phyloP scores from a whole-genome alignment of 495 filamentous ascomycete species.

The Penicilliopsis zonata region DNA sequence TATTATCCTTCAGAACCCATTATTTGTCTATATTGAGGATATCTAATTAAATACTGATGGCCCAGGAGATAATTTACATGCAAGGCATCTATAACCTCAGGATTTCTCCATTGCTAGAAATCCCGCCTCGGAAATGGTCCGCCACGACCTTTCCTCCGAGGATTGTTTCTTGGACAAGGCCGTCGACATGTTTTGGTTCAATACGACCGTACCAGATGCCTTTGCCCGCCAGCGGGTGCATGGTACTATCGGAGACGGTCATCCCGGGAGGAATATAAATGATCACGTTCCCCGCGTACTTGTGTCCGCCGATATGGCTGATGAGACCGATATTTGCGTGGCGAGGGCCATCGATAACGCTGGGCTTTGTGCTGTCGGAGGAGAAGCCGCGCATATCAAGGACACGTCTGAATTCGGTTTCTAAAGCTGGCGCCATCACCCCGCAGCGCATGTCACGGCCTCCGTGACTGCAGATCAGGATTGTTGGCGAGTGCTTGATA shows the following conservation, averaged over 20 bases:
- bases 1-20: too few species aligned
- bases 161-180: constrained; percentile 73
- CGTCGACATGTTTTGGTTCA: constrained; percentile 75
- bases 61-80: too few species aligned
- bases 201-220: constrained; percentile 93
- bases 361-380: constrained; percentile 5
- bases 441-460: constrained; percentile 73
- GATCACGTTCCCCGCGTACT: constrained; percentile 89
- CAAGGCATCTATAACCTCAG: constrained; percentile 19
- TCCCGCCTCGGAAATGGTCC: constrained; percentile 53
- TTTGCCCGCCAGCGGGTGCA: constrained; percentile 54
- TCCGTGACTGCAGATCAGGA: constrained; percentile 79
- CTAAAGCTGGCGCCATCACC: constrained; percentile 59
- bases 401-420: constrained; percentile 50
- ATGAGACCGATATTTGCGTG: constrained; percentile 57
- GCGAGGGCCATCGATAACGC: constrained; percentile 13
- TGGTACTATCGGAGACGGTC: constrained; percentile 8
- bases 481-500: constrained; percentile 50
- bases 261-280: constrained; percentile 65
- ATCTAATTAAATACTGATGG: too few species aligned
- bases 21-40: too few species aligned
- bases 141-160: constrained; percentile 56
- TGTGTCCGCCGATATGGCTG: constrained; percentile 87
- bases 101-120: constrained; percentile 25
- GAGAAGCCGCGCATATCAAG: constrained; percentile 24